Evolutionary conservation across 331 rosid species (phyloP), one percentile per base, ranked within the genome.

Genomic region (Saraca asoca): DNA sequence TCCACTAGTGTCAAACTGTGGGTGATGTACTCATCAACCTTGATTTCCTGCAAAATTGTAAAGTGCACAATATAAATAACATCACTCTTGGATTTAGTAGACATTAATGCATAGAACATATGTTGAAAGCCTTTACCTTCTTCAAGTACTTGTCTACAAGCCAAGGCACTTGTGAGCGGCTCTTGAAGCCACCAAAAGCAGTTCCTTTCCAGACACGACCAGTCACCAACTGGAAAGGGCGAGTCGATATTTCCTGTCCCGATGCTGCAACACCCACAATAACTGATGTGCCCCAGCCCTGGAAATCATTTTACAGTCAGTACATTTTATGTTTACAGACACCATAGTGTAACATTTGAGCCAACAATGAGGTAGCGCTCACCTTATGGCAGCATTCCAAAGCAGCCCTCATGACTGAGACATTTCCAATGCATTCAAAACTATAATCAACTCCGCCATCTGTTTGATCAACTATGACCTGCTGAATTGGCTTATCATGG

Each of bases 171-270:
- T 93, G 96, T 45, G 96, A 85, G 18, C 98, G 84, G 70, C 98
- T 90, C 86, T 93, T 93, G 79, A 93, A 90, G 49, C 98, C 98
- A 57, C 95, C 96, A 78, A 93, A 93, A 73, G 96, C 94, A 33
- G 98, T 93, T 84, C 98, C 98, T 64, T 93, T 93, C 98, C 98
- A 90, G 51, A 87, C 94, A 44, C 98, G 98, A 31, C 96, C 96
- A 1, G 98, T 93, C 78, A 93, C 98, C 82, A 93, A 68, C 83
- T 93, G 98, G 67, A 93, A 93, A 1, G 98, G 98, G 9, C 95
- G 81, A 29, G 98, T 93, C 14, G 91, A 84, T 74, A 93, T 90
- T 77, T 93, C 98, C 68, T 93, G 90, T 41, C 95, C 96, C 1
- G 96, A 85, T 71, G 88, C 95, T n/a, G 98, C 97, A 64, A 93